Evolutionary conservation across 148 eudicot genomes (phyloP), one percentile per base, ranked within the genome.

Genomic region (Vaccinium darrowii): DNA sequence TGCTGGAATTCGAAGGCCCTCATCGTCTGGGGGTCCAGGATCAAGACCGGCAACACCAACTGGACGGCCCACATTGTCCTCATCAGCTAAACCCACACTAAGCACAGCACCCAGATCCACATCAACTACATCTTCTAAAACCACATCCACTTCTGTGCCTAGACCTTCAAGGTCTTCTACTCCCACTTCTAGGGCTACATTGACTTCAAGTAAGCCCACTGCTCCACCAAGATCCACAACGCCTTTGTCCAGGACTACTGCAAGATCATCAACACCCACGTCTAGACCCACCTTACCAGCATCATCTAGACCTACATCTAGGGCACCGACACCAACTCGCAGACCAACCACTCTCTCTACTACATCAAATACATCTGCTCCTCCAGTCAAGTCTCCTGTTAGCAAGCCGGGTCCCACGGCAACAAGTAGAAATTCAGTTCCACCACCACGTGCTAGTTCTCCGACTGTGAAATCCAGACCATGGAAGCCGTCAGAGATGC

Each of bases 401-500:
- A 56, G 88, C 53, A 95, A 86, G 83, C 82, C 91, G n/a, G 96
- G 90, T 73, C 50, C 93, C 10, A 85, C 19, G 12, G 39, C 87
- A 65, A 84, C 91, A 69, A 60, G 87, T 80, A 89, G 79, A 88
- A 96, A 90, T 83, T 86, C 94, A 5, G 91, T 69, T 36, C 89
- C 92, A 33, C 85, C 93, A 49, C 85, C 93, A 27, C 93, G 95
- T 73, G 90, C 94, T 75, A 86, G 91, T 80, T 97, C 99, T 58
- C 99, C 99, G 7, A 86, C 96, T 5, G 92, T 91, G 81, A 93
- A 92, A 90, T 90, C 96, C 80, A 90, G 93, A 87, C 94, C 96
- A 50, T 97, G 99, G 99, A 97, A 95, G 81, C 99, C 99, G 33
- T 90, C 95, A 51, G 99, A 97, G 88, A 97, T 94, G 96, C 99